Conservation (phyloP, 2,329 filamentous ascomycete species). For the Microcyclospora tardicrescens region DNA sequence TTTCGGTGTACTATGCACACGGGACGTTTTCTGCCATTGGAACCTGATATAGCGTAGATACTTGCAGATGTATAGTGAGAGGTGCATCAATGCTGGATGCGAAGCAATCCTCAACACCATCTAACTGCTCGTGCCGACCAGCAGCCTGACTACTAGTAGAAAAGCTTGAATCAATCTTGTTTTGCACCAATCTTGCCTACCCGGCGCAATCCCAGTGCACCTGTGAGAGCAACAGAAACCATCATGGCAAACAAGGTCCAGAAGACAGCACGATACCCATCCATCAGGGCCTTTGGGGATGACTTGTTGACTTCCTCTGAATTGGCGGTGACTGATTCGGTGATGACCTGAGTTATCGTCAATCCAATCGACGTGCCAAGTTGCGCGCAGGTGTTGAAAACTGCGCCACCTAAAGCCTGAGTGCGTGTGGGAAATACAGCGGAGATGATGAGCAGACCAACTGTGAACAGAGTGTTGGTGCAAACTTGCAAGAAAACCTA, state of each 20-base stretch:
- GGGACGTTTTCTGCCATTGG: no score
- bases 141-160: no score
- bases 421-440: slow-evolving; percentile 27
- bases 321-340: slow-evolving; percentile 14
- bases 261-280: slow-evolving; percentile 28
- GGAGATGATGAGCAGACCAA: slow-evolving; percentile 32
- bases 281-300: slow-evolving; percentile 18
- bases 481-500: slow-evolving; percentile 4
- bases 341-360: slow-evolving; percentile 27
- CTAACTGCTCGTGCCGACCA: no score
- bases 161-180: slow-evolving; percentile 17
- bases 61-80: no score
- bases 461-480: slow-evolving; percentile 26
- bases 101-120: no score
- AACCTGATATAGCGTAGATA: no score
- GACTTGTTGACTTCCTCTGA: slow-evolving; percentile 14
- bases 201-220: slow-evolving; percentile 26
- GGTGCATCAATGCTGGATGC: no score
- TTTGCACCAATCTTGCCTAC: slow-evolving; percentile 31
- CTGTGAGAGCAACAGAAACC: slow-evolving; percentile 17
- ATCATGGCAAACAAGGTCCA: slow-evolving; percentile 27
- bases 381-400: slow-evolving; percentile 34
- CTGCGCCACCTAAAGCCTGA: slow-evolving; percentile 33
- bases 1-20: no score
- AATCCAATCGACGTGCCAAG: slow-evolving; percentile 30